These are phyloP conservation scores for Lachancea nothofagi DNA, from an alignment of 805 yeast genomes.

Conservation along the genomic window DNA sequence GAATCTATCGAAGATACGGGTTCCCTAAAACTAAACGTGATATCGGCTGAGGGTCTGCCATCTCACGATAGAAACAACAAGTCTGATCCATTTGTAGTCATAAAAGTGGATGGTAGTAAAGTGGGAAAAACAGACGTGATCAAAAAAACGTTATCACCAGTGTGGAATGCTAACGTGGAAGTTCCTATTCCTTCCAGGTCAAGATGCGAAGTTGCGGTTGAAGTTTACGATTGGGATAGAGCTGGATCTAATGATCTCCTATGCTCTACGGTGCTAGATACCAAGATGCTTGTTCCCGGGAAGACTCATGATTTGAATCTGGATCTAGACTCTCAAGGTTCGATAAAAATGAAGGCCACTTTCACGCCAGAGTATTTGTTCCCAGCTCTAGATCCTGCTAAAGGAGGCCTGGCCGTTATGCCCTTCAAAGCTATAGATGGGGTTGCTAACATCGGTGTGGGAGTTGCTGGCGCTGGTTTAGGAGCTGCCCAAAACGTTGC, in stretches of 20 bases:
- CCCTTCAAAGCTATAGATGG: constrained; percentile 44
- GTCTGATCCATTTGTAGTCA: constrained; percentile 62
- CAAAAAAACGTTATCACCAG: constrained; percentile 65
- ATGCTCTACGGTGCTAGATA: constrained; percentile 48
- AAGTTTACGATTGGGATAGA: constrained; percentile 72
- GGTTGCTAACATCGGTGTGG: constrained; percentile 20
- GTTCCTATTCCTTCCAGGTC: constrained; percentile 61
- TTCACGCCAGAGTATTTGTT: constrained; percentile 64
- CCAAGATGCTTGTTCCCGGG: constrained; percentile 44
- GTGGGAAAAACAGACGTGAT: constrained; percentile 54
- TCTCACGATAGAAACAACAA: constrained; percentile 70
- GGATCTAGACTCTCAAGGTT: constrained; percentile 60
- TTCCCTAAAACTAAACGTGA: constrained; percentile 46
- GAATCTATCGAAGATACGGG: constrained; percentile 72
- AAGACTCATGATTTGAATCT: constrained; percentile 43
- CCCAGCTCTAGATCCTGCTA: constrained; percentile 47
- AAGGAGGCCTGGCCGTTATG: constrained; percentile 38
- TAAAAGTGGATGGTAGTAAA: constrained; percentile 50
- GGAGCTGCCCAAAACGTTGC: constrained; percentile 40
- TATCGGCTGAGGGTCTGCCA: constrained; percentile 48
- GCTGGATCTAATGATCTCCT: constrained; percentile 61
- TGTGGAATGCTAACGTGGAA: constrained; percentile 64
- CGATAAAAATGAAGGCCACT: constrained; percentile 45
- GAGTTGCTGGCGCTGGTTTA: constrained; percentile 37
- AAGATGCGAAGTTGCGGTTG: constrained; percentile 43